phyloP scores from a whole-genome alignment of 139 green algal genomes.

The Chlorella sp. region DNA sequence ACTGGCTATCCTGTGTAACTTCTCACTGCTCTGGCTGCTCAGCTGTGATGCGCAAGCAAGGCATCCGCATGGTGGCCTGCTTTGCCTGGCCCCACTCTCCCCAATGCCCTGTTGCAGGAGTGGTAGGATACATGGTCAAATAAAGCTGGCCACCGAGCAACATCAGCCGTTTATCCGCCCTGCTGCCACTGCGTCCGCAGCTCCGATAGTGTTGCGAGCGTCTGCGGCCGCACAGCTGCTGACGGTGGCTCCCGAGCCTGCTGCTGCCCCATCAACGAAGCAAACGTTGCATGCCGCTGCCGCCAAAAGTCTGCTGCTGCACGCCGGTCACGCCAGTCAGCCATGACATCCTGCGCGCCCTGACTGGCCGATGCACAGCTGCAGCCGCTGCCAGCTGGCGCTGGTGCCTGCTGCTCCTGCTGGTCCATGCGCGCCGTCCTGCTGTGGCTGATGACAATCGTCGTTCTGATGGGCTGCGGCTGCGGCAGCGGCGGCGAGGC shows the following conservation, averaged over 20 bases:
- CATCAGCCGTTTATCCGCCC: background rate
- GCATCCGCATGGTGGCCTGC: no score
- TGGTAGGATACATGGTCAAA: no score
- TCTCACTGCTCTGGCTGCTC: no score
- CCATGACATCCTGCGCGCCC: background rate
- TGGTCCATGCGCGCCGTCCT: background rate
- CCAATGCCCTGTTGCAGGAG: background rate
- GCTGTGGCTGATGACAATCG: background rate
- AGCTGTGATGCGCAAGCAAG: no score
- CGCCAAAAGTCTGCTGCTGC: conserved; percentile 30
- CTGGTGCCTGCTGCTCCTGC: background rate
- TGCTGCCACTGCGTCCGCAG: background rate
- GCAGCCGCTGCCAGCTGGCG: background rate
- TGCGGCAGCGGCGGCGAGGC: background rate
- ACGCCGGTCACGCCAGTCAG: conserved; percentile 15
- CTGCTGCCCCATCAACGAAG: background rate
- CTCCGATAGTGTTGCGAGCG: background rate
- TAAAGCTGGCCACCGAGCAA: no score
- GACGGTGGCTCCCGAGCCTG: background rate
- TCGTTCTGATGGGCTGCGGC: background rate
- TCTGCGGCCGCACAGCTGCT: background rate
- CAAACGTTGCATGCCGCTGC: background rate
- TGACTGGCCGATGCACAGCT: background rate
- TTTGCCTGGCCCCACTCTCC: no score
- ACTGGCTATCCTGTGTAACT: no score